These are phyloP conservation scores for Drechslera avenae DNA, from an alignment of 2,329 filamentous ascomycete species.

Conservation along the genomic window DNA sequence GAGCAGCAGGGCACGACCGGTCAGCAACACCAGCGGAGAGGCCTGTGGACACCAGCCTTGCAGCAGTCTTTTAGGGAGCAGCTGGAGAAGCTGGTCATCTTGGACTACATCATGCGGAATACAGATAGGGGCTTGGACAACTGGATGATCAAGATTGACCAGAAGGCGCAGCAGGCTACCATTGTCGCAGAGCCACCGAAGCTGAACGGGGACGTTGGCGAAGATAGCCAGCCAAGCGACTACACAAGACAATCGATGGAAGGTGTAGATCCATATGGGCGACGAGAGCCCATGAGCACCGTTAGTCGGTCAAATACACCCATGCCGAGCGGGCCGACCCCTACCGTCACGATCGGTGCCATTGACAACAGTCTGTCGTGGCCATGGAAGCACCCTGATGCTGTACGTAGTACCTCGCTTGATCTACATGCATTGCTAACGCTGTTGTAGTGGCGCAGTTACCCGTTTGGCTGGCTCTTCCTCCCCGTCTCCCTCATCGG, in stretches of 20 bases:
- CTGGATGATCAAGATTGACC: conserved; percentile 99
- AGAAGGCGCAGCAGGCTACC: conserved; percentile 78
- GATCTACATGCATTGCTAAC: conserved; percentile 15
- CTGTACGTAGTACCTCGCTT: conserved; percentile 55
- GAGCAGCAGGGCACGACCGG: conserved; percentile 46
- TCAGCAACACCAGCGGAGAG: conserved; percentile 55
- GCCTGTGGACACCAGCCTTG: conserved; percentile 84
- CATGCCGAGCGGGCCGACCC: conserved; percentile 55
- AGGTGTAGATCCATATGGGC: conserved; percentile 66
- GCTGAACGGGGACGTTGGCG: conserved; percentile 55
- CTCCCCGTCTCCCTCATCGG: conserved; percentile 95
- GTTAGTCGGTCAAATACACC: conserved; percentile 63
- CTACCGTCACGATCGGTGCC: conserved; percentile 79
- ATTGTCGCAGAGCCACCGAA: conserved; percentile 85
- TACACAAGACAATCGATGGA: conserved; percentile 67
- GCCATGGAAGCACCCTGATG: conserved; percentile 99
- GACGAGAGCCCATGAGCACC: conserved; percentile 84
- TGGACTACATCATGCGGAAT: conserved; percentile 99
- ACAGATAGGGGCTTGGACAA: conserved; percentile 96
- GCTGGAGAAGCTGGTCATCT: conserved; percentile 92
- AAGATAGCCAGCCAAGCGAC: conserved; percentile 52
- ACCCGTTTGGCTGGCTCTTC: conserved; percentile 98
- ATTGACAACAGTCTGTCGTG: conserved; percentile 98
- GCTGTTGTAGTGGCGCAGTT: conserved; percentile 69
- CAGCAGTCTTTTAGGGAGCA: conserved; percentile 95